Evolutionary conservation across 345 rosid species (phyloP), one percentile per base, ranked within the genome.

Genomic region (Chamaenerion angustifolium): DNA sequence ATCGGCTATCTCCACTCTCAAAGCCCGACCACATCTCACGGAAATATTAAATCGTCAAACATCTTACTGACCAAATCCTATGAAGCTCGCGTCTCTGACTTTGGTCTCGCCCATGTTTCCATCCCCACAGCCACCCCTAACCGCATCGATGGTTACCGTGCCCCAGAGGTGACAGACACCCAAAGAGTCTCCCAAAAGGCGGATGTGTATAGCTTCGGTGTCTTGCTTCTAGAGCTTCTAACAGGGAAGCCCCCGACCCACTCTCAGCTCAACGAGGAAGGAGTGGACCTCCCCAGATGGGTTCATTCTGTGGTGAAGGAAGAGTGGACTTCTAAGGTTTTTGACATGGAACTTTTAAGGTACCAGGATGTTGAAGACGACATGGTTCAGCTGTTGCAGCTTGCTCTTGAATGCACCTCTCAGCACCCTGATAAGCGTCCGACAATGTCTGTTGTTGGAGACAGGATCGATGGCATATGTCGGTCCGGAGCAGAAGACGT

Each of bases 261-360:
- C 48, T 62, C 78, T 8, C 52, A 31, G 12, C 42, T 57, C 41
- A 66, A 73, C 35, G 78, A 73, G 1, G 78, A 73, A 17, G 74
- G 74, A 9, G 71, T 69, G 13, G 74, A 73, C 71, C 78, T 73
- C 44, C 78, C 78, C 12, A 59, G 78, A 51, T 73, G 78, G 78
- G 74, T 69, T 9, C 68, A 66, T 51, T 73, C 78, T 11, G 71
- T 68, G 11, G 74, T 73, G n/a, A 50, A 51, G 16, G 78, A 69
- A 17, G 78, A 73, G 35, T 73, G 78, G 74, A 60, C 64, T 12
- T 49, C 74, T 4, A 71, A 73, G 64, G 78, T 73, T 55, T 73
- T 73, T 14, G 78, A 73, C 14, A 49, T 16, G 3, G 78, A 73
- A 57, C 71, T 73, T 46, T 74, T 73, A 17, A 66, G 71, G 40